phyloP scores from a whole-genome alignment of 768 basidiomycete species.

The Boletus rufocinnamomeus region DNA sequence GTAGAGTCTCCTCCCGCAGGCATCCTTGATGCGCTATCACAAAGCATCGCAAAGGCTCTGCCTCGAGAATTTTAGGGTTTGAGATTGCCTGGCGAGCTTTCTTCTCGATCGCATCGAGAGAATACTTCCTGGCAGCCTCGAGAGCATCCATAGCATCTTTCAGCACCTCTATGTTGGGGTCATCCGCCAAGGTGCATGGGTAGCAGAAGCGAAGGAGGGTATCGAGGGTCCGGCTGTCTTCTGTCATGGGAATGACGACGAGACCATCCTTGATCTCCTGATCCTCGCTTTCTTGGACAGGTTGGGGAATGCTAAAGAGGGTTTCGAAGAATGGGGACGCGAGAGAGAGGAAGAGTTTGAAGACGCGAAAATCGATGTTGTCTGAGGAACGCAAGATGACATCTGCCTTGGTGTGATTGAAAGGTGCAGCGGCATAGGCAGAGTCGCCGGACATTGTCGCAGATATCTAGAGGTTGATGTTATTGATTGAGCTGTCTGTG shows the following conservation, averaged over 20 bases:
- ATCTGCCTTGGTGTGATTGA: conserved; percentile 25
- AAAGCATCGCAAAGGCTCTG: background rate
- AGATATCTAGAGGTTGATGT: background rate
- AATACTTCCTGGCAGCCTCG: background rate
- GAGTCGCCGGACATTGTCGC: background rate
- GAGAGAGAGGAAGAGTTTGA: too few species aligned
- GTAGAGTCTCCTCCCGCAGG: background rate
- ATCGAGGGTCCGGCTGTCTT: conserved; percentile 25
- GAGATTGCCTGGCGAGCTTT: background rate
- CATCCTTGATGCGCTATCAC: background rate
- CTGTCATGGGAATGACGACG: conserved; percentile 17
- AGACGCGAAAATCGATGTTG: too few species aligned
- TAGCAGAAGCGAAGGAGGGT: conserved; percentile 27
- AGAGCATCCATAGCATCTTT: background rate
- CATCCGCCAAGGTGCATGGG: conserved; percentile 24
- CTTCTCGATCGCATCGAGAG: background rate
- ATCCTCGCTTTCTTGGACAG: conserved; percentile 7
- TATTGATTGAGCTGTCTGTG: background rate
- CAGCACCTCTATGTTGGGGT: conserved; percentile 18
- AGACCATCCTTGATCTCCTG: conserved; percentile 17
- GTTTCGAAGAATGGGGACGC: too few species aligned
- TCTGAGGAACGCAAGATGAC: conserved; percentile 31
- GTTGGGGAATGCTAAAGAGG: conserved; percentile 36
- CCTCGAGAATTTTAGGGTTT: background rate
- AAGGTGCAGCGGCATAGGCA: conserved; percentile 20